Conservation (phyloP, 2,329 filamentous ascomycete species). For the Sphaerostilbella broomeana region DNA sequence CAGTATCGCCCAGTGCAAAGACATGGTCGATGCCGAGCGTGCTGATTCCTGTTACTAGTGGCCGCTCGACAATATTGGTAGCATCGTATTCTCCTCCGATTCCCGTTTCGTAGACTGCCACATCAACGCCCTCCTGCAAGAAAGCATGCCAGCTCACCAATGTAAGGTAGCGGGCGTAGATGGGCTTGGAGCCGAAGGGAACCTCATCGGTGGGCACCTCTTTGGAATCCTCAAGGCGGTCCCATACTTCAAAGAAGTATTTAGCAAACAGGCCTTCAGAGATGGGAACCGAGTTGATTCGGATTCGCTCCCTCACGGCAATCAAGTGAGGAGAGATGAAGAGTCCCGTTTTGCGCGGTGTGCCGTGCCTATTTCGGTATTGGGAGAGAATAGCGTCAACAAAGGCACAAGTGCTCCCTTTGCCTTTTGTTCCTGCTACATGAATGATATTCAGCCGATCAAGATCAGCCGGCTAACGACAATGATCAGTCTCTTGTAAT, state of each 20-base stretch:
- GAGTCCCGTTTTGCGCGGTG: conserved; percentile 48
- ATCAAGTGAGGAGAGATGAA: conserved; percentile 66
- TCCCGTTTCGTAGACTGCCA: conserved; percentile 59
- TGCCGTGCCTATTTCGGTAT: conserved; percentile 32
- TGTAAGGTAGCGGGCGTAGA: conserved; percentile 57
- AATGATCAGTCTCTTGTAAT: too few relatives aligned
- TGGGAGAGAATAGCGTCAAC: conserved; percentile 54
- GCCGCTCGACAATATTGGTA: conserved; percentile 57
- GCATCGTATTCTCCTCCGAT: conserved; percentile 63
- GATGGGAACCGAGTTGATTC: conserved; percentile 52
- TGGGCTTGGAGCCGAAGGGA: conserved; percentile 39
- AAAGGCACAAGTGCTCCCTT: conserved; percentile 66
- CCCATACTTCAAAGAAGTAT: conserved; percentile 65
- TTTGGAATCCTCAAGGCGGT: conserved; percentile 39
- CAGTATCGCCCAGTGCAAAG: conserved; percentile 52
- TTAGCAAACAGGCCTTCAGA: conserved; percentile 52
- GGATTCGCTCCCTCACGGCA: conserved; percentile 60
- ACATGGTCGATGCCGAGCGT: conserved; percentile 66
- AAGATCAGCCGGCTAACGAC: conserved; percentile 43
- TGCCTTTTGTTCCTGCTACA: conserved; percentile 71
- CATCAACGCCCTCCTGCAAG: conserved; percentile 54
- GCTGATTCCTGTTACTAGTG: conserved; percentile 54
- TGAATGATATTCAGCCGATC: conserved; percentile 60
- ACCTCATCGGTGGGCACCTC: conserved; percentile 25
- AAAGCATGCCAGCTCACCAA: conserved; percentile 64